Percentiles rank a stretch among this genome's conserved stretches.
Evolutionary conservation across 805 yeast species (phyloP).

Genomic region (Millerozyma miso): DNA sequence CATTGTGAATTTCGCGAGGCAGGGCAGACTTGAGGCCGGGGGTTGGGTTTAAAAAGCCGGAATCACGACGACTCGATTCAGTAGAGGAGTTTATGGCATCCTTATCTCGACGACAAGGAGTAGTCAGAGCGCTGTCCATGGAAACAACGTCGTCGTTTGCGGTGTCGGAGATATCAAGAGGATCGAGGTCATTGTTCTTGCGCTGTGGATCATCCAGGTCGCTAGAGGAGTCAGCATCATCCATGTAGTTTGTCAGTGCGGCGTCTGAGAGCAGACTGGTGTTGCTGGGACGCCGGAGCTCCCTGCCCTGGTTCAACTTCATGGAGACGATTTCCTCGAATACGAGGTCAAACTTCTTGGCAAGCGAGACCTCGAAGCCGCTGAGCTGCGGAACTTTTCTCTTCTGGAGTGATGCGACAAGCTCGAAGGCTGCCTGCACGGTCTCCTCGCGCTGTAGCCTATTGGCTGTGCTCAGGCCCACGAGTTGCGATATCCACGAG

Average conservation of each 20-base stretch:
- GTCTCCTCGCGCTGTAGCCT: slow-evolving; percentile 6
- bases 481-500: slow-evolving; percentile 19
- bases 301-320: not conserved
- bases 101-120: slow-evolving; percentile 4
- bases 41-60: slow-evolving; percentile 1
- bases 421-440: slow-evolving; percentile 6
- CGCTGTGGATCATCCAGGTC: slow-evolving; percentile 19
- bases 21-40: not conserved
- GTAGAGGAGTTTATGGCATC: slow-evolving; percentile 2
- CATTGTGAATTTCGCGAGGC: not conserved
- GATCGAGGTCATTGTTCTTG: slow-evolving; percentile 10
- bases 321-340: slow-evolving; percentile 7
- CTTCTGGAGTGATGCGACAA: slow-evolving; percentile 8
- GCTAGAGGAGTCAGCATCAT: slow-evolving; percentile 18
- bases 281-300: not conserved
- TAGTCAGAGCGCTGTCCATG: slow-evolving; percentile 14
- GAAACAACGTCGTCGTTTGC: slow-evolving; percentile 16
- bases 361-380: slow-evolving; percentile 3
- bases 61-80: slow-evolving; percentile 1
- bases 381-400: slow-evolving; percentile 5
- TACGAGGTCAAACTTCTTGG: slow-evolving; percentile 5
- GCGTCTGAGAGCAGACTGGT: not conserved
- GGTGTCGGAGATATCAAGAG: slow-evolving; percentile 19
- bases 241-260: slow-evolving; percentile 1
- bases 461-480: slow-evolving; percentile 4